These are phyloP conservation scores for Podochytrium sp. DNA, from an alignment of 192 early-diverging fungal species.

Conservation along the genomic window DNA sequence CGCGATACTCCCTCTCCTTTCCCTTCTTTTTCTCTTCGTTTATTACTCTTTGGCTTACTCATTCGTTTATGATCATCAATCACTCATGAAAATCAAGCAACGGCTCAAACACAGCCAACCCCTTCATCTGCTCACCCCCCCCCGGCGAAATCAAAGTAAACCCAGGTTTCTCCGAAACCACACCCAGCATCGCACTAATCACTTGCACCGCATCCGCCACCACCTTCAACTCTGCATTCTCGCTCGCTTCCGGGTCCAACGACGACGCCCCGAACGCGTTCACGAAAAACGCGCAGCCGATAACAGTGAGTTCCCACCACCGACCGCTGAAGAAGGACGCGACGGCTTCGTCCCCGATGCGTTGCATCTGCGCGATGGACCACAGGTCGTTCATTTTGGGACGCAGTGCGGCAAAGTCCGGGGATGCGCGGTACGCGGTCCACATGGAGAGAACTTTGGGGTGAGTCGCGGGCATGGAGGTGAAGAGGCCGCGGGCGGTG, in stretches of 20 bases:
- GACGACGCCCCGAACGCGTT: neutral
- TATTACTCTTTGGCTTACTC: too few species aligned
- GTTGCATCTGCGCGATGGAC: neutral
- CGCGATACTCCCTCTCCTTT: too few species aligned
- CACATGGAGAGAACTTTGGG: neutral
- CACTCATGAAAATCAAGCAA: neutral
- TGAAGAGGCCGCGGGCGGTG: neutral
- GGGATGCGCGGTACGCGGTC: neutral
- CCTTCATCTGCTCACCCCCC: neutral
- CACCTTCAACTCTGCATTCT: neutral
- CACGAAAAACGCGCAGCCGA: neutral
- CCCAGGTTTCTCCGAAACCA: neutral
- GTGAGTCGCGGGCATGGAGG: too few species aligned
- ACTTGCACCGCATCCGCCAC: neutral
- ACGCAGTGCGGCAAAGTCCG: neutral
- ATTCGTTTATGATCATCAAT: too few species aligned
- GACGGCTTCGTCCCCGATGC: neutral
- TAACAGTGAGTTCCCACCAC: neutral
- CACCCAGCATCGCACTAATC: neutral
- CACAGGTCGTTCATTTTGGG: constrained; percentile 4
- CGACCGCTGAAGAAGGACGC: neutral
- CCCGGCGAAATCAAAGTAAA: neutral
- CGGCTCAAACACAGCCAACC: constrained; percentile 1
- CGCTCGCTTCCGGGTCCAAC: neutral
- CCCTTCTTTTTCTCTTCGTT: too few species aligned